Conservation (phyloP, 179 eudicot genomes). For the Spinacia oleracea region DNA sequence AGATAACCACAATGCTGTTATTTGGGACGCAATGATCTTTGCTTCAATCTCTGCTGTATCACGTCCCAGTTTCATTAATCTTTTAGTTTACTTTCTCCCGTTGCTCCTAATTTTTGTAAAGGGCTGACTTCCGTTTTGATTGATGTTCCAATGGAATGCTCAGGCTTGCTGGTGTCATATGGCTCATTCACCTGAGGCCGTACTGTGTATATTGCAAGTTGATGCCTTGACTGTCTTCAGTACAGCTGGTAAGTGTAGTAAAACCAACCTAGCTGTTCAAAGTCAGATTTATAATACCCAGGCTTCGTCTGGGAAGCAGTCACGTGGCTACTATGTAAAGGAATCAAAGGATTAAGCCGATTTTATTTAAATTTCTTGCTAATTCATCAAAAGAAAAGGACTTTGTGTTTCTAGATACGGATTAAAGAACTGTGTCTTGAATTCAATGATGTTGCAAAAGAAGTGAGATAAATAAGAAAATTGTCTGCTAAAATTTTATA, state of each 20-base stretch:
- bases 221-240: constrained; percentile 70
- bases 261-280: constrained; percentile 1
- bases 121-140: constrained; percentile 1
- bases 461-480: neutral
- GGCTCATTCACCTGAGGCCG: constrained; percentile 59
- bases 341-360: neutral
- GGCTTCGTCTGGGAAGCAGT: constrained; percentile 3
- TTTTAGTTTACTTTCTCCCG: neutral
- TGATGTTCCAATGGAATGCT: constrained; percentile 17
- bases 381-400: neutral
- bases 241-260: constrained; percentile 55
- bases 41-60: neutral
- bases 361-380: neutral
- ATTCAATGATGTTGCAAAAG: neutral
- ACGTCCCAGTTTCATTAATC: neutral
- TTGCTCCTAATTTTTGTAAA: constrained; percentile 3
- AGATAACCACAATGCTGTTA: neutral
- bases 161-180: constrained; percentile 96
- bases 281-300: neutral
- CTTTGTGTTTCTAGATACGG: neutral
- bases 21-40: neutral
- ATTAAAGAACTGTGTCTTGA: neutral
- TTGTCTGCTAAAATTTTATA: neutral
- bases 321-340: neutral
- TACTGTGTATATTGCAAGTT: constrained; percentile 80